Percentiles rank a stretch among this genome's conserved stretches.
phyloP scores from a whole-genome alignment of 768 basidiomycete genomes.

The Russula virescens region DNA sequence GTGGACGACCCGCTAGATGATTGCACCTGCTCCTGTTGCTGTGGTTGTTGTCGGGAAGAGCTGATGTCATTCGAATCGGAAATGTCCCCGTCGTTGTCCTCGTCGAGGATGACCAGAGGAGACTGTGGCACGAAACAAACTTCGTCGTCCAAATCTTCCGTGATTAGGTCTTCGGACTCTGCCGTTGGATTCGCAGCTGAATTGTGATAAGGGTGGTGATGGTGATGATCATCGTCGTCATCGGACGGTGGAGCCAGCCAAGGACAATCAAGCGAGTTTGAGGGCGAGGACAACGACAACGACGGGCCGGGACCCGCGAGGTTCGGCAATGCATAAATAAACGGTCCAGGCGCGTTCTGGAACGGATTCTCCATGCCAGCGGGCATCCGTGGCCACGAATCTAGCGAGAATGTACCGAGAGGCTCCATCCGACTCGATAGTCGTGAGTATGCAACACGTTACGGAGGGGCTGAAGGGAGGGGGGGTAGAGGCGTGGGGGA shows the following conservation, averaged over 20 bases:
- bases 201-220: background rate
- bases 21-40: background rate
- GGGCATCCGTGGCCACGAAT: conserved; percentile 1
- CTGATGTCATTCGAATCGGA: background rate
- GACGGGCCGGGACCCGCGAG: background rate
- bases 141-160: no score
- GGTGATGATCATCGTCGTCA: background rate
- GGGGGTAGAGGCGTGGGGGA: background rate
- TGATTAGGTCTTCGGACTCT: background rate
- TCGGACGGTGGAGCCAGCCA: no score
- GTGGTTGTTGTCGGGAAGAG: background rate
- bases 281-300: no score
- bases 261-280: background rate
- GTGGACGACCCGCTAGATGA: background rate
- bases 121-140: no score
- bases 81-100: background rate
- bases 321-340: conserved; percentile 11
- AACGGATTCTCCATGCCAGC: conserved; percentile 8
- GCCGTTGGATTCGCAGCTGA: no score
- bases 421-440: background rate
- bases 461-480: background rate
- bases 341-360: conserved; percentile 13
- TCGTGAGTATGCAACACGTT: no score
- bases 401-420: background rate
- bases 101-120: background rate